These are phyloP conservation scores for Carpediemonas membranifera DNA, from an alignment of 78 protist species.

Conservation along the genomic window DNA sequence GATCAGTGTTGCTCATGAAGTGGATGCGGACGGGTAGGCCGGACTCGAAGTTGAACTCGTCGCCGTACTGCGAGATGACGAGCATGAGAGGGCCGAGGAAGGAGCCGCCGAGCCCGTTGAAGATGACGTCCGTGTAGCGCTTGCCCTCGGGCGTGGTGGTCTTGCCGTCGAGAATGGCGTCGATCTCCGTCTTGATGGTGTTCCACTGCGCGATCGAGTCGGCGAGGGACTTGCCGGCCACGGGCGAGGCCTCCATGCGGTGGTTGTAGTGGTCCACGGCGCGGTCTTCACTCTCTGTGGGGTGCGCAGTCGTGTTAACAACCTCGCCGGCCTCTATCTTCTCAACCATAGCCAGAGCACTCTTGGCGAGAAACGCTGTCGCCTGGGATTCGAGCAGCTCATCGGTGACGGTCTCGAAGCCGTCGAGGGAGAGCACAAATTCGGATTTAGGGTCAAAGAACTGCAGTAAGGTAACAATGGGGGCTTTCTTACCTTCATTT, in stretches of 20 bases:
- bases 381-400: not conserved
- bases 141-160: not conserved
- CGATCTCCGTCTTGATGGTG: not conserved
- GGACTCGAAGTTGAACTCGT: conserved; percentile 1
- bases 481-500: too few species aligned
- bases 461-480: too few species aligned
- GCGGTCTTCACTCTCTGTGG: conserved; percentile 29
- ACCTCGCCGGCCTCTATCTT: conserved; percentile 25
- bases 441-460: conserved; percentile 3
- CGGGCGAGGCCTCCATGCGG: not conserved
- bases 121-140: conserved; percentile 34
- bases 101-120: conserved; percentile 54
- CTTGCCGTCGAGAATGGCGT: conserved; percentile 7
- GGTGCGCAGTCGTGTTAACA: conserved; percentile 10
- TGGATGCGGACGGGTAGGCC: conserved; percentile 27
- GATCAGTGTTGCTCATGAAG: conserved; percentile 45
- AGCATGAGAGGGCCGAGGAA: conserved; percentile 49
- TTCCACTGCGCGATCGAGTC: conserved; percentile 15
- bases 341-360: conserved; percentile 11
- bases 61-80: conserved; percentile 21
- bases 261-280: conserved; percentile 43
- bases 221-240: conserved; percentile 16
- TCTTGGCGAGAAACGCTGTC: not conserved
- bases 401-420: not conserved
- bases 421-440: not conserved